Conservation (phyloP, 495 filamentous ascomycete species). For the Amphirosellinia nigrospora region DNA sequence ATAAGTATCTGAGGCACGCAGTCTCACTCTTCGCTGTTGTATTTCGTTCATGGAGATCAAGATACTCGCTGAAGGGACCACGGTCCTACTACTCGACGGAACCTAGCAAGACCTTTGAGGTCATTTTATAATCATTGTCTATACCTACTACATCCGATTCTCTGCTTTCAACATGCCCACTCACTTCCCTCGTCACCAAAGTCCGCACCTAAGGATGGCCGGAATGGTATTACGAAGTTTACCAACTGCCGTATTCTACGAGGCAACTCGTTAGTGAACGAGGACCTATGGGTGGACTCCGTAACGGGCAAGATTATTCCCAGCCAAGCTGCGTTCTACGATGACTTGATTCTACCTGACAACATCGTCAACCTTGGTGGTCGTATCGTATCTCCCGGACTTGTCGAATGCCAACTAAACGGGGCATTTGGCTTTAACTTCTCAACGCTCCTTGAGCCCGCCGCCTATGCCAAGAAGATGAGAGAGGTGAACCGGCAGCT, state of each 20-base stretch:
- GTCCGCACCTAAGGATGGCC: conserved; percentile 36
- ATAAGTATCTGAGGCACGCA: conserved; percentile 37
- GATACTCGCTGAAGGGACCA: conserved; percentile 35
- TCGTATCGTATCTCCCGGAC: conserved; percentile 77
- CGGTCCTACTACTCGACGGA: conserved; percentile 38
- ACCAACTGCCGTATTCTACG: conserved; percentile 79
- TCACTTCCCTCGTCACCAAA: conserved; percentile 43
- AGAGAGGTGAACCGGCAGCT: conserved; percentile 70
- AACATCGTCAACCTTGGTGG: conserved; percentile 73
- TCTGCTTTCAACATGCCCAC: conserved; percentile 37
- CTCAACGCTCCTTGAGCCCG: conserved; percentile 69
- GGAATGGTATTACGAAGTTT: conserved; percentile 74
- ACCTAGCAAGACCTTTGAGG: conserved; percentile 31
- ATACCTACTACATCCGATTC: conserved; percentile 2
- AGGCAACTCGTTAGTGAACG: conserved; percentile 65
- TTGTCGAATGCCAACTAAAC: conserved; percentile 88
- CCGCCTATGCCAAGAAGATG: conserved; percentile 70
- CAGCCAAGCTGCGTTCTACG: conserved; percentile 78
- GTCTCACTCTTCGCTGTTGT: conserved; percentile 26
- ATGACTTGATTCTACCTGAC: conserved; percentile 64
- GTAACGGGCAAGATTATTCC: conserved; percentile 75
- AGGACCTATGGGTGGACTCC: conserved; percentile 82
- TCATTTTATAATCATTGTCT: conserved; percentile 5
- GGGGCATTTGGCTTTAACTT: conserved; percentile 89
- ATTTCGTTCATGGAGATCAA: conserved; percentile 36